A percentile compares a stretch with the other conserved stretches of the same genome.
Conservation (phyloP, 768 basidiomycete genomes). For the Lyophyllum decastes region DNA sequence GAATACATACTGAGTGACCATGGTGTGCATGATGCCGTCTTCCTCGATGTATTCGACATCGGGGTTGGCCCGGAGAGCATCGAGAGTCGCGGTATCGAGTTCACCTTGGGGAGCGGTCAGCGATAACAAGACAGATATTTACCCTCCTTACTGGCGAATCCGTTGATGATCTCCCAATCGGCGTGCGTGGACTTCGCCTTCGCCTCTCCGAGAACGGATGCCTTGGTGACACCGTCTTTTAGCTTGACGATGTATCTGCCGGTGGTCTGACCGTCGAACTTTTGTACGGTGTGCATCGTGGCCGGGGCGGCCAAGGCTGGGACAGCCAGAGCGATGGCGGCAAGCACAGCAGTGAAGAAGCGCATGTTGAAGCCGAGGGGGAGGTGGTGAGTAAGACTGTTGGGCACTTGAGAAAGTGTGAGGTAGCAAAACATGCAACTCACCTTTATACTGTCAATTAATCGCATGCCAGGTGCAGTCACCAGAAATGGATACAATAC, state of each 20-base stretch:
- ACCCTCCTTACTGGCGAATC: constrained; percentile 28
- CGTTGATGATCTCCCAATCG: constrained; percentile 30
- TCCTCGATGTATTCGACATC: constrained; percentile 20
- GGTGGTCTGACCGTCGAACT: constrained; percentile 21
- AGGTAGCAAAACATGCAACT: not conserved
- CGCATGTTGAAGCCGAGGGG: constrained; percentile 1
- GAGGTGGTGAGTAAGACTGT: not conserved
- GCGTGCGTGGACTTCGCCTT: constrained; percentile 10
- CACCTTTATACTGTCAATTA: not conserved
- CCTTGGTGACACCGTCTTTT: constrained; percentile 28
- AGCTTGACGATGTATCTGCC: constrained; percentile 34
- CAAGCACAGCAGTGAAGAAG: constrained; percentile 5
- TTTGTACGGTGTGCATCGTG: constrained; percentile 1
- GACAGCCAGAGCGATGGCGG: constrained; percentile 4
- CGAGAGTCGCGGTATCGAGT: constrained; percentile 22
- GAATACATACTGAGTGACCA: constrained; percentile 21
- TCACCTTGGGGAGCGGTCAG: not conserved
- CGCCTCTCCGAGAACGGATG: constrained; percentile 12
- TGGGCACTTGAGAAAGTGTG: not conserved
- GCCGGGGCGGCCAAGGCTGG: constrained; percentile 5
- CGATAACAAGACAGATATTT: not conserved
- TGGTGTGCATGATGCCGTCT: constrained; percentile 28
- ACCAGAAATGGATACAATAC: not conserved
- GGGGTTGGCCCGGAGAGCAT: constrained; percentile 21
- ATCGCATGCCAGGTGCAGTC: not conserved